A percentile compares a stretch with the other conserved stretches of the same genome.
phyloP scores from a whole-genome alignment of 768 basidiomycete genomes.

The Rickenella mellea region DNA sequence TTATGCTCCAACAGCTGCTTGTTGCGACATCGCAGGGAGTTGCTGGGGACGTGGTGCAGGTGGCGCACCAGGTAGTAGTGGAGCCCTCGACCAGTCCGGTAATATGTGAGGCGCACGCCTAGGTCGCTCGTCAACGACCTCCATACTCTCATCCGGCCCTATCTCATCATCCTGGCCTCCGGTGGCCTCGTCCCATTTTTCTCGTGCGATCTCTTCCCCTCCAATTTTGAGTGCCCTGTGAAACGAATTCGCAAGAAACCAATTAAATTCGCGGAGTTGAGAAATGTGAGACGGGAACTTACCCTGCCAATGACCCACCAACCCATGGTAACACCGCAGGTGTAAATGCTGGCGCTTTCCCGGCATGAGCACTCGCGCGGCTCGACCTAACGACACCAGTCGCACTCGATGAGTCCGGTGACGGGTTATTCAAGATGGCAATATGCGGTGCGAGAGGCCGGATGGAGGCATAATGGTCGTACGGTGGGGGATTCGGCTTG shows the following conservation, averaged over 20 bases:
- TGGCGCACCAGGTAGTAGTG: conserved; percentile 57
- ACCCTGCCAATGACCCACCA: conserved; percentile 90
- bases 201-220: conserved; percentile 71
- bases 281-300: conserved; percentile 17
- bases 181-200: conserved; percentile 85
- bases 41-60: conserved; percentile 25
- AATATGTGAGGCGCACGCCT: conserved; percentile 27
- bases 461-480: conserved; percentile 69
- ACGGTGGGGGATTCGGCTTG: conserved; percentile 34
- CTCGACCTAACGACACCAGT: no score
- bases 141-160: neutral
- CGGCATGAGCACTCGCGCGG: conserved; percentile 52
- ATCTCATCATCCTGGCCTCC: conserved; percentile 17
- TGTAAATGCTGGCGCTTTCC: conserved; percentile 81
- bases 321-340: conserved; percentile 84
- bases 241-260: neutral
- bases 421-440: conserved; percentile 79
- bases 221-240: conserved; percentile 77
- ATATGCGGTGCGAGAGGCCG: conserved; percentile 65
- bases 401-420: conserved; percentile 23
- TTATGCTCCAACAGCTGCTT: conserved; percentile 26
- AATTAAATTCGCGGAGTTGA: neutral
- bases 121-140: neutral
- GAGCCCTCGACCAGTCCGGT: conserved; percentile 75
- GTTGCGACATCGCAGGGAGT: conserved; percentile 10